Evolutionary conservation across 257 asterid species (phyloP).

Genomic region (Asclepias syriaca): DNA sequence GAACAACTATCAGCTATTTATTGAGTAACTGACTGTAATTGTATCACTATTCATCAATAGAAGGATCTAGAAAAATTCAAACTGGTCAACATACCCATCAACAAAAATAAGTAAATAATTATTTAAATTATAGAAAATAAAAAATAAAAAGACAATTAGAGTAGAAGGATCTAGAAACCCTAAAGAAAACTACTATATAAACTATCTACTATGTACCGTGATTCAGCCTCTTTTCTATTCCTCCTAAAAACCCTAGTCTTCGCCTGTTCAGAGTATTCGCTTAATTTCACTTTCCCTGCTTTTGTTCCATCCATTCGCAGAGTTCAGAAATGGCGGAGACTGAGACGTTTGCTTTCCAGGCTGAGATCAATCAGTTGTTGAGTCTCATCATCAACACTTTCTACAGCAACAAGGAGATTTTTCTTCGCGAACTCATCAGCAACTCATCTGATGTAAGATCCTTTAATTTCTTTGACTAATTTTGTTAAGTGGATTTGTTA

Average conservation of each 20-base stretch:
- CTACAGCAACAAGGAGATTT: slow-evolving; percentile 74
- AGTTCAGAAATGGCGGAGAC: slow-evolving; percentile 38
- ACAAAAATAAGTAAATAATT: not conserved
- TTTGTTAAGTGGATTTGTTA: too few relatives aligned
- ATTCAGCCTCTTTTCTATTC: not conserved
- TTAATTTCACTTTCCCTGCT: too few relatives aligned
- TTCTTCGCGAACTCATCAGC: slow-evolving; percentile 62
- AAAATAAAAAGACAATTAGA: not conserved
- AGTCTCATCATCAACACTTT: slow-evolving; percentile 63
- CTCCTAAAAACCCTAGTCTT: slow-evolving; percentile 8
- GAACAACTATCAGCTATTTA: too few relatives aligned
- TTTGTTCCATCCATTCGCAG: not conserved
- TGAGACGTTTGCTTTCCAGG: slow-evolving; percentile 73
- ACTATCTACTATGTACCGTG: accelerated
- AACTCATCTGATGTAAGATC: slow-evolving; percentile 63
- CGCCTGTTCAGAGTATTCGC: too few relatives aligned
- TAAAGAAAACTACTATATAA: slow-evolving; percentile 19
- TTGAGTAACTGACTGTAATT: not conserved
- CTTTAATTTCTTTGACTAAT: too few relatives aligned
- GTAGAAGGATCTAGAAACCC: slow-evolving; percentile 66
- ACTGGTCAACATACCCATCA: too few relatives aligned
- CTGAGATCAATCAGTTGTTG: slow-evolving; percentile 64
- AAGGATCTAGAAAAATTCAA: too few relatives aligned
- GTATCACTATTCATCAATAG: not conserved
- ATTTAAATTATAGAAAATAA: too few relatives aligned